Base-by-base conservation (phyloP, 148 eudicot genomes). In the Persicaria tinctoria region DNA sequence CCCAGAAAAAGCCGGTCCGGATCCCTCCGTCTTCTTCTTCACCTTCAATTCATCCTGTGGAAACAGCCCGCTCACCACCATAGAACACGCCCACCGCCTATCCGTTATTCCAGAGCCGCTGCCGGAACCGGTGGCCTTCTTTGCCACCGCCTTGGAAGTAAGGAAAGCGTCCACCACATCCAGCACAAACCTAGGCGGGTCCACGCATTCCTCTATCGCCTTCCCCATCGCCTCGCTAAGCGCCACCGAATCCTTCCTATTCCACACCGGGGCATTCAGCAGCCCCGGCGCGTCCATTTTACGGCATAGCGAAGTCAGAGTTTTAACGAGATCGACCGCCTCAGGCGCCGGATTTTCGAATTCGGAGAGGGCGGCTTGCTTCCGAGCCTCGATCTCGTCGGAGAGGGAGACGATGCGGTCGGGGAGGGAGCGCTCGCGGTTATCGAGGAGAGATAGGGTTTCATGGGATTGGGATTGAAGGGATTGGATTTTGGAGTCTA, bases 81-180 rank as follows among this genome's bases (percentile, higher is more conserved):
- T 20, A 14, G 60, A 56, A 32, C 75, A 73, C 38, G 75, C 75
- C 85, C 85, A 83, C 77, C 85, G 51, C 81, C 83, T 74, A 72
- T 83, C 83, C 23, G 81, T 80, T 80, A 80, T 64, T 45, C 83
- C 60, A 55, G 76, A 72, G 44, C 79, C 57, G 73, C 75, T 38
- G 48, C 80, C 78, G 45, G 60, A 73, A 57, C 60, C 46, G 71
- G 53, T 8, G 7, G 60, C 38, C 56, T 53, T 53, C 76, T 73
- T 75, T 76, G 32, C 75, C 6, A 53, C 73, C 46, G 27, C 70
- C 68, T 79, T 84, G 70, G 64, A 70, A 27, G 32, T 79, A 74
- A 85, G 55, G 76, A 85, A 89, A 68, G 76, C 87, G 74, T 78
- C 85, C 71, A 89, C 82, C 4, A 82, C 82, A n/a, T 89, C 88